Conservation (phyloP, 257 asterid species). For the Craterostigma plantagineum region DNA sequence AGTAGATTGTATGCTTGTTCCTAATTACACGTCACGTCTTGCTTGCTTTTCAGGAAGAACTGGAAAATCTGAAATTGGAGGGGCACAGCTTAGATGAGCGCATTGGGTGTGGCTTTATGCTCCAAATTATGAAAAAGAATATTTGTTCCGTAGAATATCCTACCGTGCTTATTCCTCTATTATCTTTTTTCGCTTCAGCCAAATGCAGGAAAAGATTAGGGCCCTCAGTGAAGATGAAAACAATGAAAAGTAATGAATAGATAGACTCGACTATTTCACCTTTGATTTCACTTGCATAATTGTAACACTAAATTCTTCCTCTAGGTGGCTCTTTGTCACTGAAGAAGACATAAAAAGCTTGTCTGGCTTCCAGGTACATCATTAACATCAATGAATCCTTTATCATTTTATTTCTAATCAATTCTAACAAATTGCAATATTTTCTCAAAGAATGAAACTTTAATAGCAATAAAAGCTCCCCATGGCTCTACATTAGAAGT, state of each 20-base stretch:
- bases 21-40: no score
- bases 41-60: conserved; percentile 28
- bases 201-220: conserved; percentile 45
- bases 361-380: conserved; percentile 72
- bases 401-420: not conserved
- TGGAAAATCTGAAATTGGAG: conserved; percentile 30
- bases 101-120: conserved; percentile 27
- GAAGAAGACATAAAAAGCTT: conserved; percentile 74
- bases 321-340: conserved; percentile 78
- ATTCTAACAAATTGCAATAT: conserved; percentile 7
- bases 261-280: no score
- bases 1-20: no score
- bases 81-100: conserved; percentile 32
- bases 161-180: no score
- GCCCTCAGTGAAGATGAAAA: conserved; percentile 52
- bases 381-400: conserved; percentile 2
- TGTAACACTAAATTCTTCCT: conserved; percentile 7
- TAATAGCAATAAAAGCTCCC: conserved; percentile 92
- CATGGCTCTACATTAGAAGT: conserved; percentile 94
- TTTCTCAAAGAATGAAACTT: conserved; percentile 59
- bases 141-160: no score
- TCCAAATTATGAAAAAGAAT: not conserved
- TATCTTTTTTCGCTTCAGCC: conserved; percentile 22
- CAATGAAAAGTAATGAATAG: conserved; percentile 29
- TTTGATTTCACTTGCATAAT: not conserved